Conservation (phyloP, 148 eudicot genomes). For the Polygonum maritimum region DNA sequence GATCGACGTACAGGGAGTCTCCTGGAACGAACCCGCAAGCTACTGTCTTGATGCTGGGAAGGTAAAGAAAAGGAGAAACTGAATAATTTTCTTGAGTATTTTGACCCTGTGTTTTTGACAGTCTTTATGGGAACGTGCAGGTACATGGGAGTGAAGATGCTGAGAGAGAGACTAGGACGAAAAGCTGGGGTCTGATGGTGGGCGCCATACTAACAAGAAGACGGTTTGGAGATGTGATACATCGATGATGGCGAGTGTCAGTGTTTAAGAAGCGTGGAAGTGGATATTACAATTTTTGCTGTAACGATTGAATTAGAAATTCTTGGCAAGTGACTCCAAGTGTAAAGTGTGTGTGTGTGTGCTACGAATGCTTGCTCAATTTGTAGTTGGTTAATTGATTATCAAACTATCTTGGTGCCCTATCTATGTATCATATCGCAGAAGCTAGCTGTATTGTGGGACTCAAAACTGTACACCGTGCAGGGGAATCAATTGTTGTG, state of each 20-base stretch:
- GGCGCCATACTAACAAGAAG: not conserved
- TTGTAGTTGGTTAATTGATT: not conserved
- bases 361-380: not conserved
- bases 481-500: not conserved
- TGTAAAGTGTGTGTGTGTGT: not conserved
- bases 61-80: constrained; percentile 21
- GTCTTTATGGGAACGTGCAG: constrained; percentile 25
- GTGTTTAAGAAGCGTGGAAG: not conserved
- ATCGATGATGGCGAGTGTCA: not conserved
- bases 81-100: not conserved
- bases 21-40: constrained; percentile 99
- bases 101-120: not conserved
- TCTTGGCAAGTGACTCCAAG: not conserved
- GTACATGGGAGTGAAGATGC: constrained; percentile 94
- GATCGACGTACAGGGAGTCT: constrained; percentile 59
- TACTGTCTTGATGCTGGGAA: constrained; percentile 95
- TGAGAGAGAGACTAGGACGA: constrained; percentile 58
- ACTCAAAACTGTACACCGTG: not conserved
- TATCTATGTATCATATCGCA: not conserved
- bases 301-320: not conserved
- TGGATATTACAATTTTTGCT: not conserved
- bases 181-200: constrained; percentile 34
- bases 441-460: not conserved
- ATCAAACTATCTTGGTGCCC: not conserved
- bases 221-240: not conserved